Evolutionary conservation across 1,284 basidiomycete species (phyloP).

Genomic region (Ganoderma lingzhi): DNA sequence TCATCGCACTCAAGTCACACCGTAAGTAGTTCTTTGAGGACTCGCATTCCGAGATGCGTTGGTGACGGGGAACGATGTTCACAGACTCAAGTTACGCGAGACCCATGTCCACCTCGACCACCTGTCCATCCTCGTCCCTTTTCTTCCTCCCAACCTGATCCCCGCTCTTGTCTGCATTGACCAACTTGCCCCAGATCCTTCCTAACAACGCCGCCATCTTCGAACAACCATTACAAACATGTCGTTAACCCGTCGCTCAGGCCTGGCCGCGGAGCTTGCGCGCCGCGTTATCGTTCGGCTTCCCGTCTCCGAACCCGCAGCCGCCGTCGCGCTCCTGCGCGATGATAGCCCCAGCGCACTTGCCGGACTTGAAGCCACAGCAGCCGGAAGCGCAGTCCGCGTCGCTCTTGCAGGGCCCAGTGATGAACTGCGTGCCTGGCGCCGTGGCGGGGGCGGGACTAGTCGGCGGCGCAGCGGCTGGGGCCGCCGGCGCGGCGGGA

Average conservation of each 20-base stretch:
- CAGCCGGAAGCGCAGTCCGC: conserved; percentile 24
- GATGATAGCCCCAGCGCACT: conserved; percentile 26
- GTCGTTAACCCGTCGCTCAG: background rate
- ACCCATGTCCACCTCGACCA: background rate
- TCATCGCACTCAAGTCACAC: background rate
- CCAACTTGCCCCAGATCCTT: conserved; percentile 19
- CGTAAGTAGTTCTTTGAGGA: background rate
- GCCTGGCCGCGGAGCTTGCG: conserved; percentile 1
- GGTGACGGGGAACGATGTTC: background rate
- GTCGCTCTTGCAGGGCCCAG: conserved; percentile 20
- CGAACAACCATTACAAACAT: conserved; percentile 11
- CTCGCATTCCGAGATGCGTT: background rate
- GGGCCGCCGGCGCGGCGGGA: background rate
- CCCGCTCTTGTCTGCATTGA: conserved; percentile 2
- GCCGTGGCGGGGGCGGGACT: background rate
- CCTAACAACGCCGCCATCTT: conserved; percentile 15
- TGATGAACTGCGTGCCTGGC: conserved; percentile 23
- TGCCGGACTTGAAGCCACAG: conserved; percentile 25
- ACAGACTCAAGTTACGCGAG: background rate
- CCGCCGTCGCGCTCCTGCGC: conserved; percentile 25
- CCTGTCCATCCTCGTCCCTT: background rate
- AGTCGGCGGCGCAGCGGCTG: background rate
- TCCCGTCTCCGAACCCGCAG: conserved; percentile 21
- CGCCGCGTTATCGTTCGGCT: conserved; percentile 21
- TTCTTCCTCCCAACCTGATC: background rate